These are phyloP conservation scores for Houttuynia cordata DNA, from an alignment of 164 flowering plant genomes.

Conservation along the genomic window DNA sequence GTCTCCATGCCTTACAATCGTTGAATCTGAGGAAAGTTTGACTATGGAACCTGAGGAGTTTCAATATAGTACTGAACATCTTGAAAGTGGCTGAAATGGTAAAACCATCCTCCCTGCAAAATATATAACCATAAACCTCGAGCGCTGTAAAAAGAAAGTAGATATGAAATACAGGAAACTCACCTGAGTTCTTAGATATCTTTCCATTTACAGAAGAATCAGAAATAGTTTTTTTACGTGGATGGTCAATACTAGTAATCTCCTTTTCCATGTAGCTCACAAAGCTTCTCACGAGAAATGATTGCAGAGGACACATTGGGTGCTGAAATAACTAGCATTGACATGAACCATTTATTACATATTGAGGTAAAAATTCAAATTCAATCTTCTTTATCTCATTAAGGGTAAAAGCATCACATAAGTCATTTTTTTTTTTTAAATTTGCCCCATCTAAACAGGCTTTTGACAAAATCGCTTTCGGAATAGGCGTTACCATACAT, in stretches of 20 bases:
- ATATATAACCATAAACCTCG: too few species aligned
- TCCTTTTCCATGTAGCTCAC: constrained; percentile 23
- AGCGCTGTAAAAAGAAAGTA: background rate
- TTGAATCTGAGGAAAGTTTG: too few species aligned
- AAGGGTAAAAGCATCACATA: too few species aligned
- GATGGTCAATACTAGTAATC: constrained; percentile 6
- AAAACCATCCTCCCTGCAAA: constrained; percentile 39
- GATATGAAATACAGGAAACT: background rate
- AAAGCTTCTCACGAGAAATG: constrained; percentile 44
- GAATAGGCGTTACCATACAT: too few species aligned
- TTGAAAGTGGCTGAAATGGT: constrained; percentile 47
- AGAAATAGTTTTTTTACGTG: constrained; percentile 7
- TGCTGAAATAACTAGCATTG: too few species aligned
- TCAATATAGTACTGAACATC: constrained; percentile 57
- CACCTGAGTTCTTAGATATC: constrained; percentile 24
- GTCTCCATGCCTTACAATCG: too few species aligned
- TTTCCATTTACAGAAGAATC: constrained; percentile 2
- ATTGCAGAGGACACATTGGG: constrained; percentile 38
- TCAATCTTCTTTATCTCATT: too few species aligned
- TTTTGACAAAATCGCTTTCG: too few species aligned
- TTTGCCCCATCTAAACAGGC: too few species aligned
- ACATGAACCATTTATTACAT: too few species aligned
- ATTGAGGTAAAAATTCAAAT: too few species aligned
- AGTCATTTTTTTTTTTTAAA: too few species aligned
- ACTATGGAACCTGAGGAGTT: constrained; percentile 41